Evolutionary conservation across 108 stramenopile species (phyloP).

Genomic region (Pseudonitzschia multistriata): DNA sequence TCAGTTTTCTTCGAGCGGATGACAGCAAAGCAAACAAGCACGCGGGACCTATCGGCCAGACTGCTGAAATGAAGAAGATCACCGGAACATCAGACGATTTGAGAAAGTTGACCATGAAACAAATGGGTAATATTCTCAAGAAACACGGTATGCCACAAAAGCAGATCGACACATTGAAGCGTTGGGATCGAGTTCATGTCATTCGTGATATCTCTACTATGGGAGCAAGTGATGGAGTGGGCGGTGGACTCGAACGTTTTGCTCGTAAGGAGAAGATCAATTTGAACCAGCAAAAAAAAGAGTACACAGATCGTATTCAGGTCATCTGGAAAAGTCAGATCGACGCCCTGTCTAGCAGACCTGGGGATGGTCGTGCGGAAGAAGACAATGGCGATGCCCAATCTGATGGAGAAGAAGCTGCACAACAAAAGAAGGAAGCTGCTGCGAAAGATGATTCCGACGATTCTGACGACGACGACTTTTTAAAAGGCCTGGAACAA

Average conservation of each 20-base stretch:
- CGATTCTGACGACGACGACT: conserved; percentile 61
- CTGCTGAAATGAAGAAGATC: conserved; percentile 82
- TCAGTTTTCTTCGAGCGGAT: conserved; percentile 66
- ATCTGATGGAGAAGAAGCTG: conserved; percentile 35
- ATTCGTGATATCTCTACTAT: conserved; percentile 90
- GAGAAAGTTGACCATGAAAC: conserved; percentile 89
- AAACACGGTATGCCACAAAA: conserved; percentile 84
- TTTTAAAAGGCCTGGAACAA: conserved; percentile 64
- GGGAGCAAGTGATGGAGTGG: conserved; percentile 85
- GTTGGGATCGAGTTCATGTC: conserved; percentile 92
- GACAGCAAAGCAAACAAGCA: conserved; percentile 67
- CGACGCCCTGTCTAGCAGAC: conserved; percentile 49
- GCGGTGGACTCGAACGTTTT: conserved; percentile 81
- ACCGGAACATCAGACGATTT: conserved; percentile 87
- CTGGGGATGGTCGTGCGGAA: conserved; percentile 42
- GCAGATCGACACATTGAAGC: conserved; percentile 80
- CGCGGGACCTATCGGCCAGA: conserved; percentile 42
- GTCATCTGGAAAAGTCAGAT: conserved; percentile 88
- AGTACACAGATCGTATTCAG: conserved; percentile 83
- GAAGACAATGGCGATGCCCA: conserved; percentile 34
- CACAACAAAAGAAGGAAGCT: conserved; percentile 30
- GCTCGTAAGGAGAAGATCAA: conserved; percentile 89
- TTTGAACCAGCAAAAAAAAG: conserved; percentile 81
- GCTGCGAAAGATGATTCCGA: conserved; percentile 38
- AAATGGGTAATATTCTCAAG: conserved; percentile 79